phyloP scores from a whole-genome alignment of 225 moss, liverwort and hornwort genomes.

The Polytrichum commune region DNA sequence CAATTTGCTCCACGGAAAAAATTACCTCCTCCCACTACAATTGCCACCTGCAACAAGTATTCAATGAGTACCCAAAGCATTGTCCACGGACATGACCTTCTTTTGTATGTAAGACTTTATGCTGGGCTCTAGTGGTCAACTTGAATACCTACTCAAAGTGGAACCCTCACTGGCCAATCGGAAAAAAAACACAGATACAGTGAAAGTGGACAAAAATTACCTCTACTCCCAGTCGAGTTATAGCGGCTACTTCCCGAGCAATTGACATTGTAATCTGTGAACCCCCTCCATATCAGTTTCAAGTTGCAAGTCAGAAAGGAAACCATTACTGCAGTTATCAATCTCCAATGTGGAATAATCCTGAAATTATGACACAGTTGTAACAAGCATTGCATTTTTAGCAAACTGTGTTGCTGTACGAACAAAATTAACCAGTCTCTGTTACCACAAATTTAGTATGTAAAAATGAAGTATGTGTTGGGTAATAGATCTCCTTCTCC shows the following conservation, averaged over 20 bases:
- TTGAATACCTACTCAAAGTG: no score
- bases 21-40: constrained; percentile 93
- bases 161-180: no score
- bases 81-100: neutral
- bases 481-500: no score
- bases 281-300: constrained; percentile 1
- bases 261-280: constrained; percentile 88
- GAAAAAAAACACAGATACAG: neutral
- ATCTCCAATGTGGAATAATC: no score
- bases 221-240: constrained; percentile 84
- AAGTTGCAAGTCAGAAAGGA: no score
- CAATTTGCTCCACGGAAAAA: constrained; percentile 90
- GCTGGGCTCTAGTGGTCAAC: neutral
- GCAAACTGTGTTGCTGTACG: no score
- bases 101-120: neutral
- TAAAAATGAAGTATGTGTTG: no score
- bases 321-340: no score
- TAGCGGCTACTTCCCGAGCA: constrained; percentile 84
- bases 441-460: no score
- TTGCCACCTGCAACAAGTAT: constrained; percentile 57
- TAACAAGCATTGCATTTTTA: no score
- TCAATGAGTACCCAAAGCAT: constrained; percentile 3
- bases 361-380: no score
- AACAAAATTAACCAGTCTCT: no score
- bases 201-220: constrained; percentile 23